phyloP scores from a whole-genome alignment of 768 basidiomycete genomes.

The Boletus bicolor region DNA sequence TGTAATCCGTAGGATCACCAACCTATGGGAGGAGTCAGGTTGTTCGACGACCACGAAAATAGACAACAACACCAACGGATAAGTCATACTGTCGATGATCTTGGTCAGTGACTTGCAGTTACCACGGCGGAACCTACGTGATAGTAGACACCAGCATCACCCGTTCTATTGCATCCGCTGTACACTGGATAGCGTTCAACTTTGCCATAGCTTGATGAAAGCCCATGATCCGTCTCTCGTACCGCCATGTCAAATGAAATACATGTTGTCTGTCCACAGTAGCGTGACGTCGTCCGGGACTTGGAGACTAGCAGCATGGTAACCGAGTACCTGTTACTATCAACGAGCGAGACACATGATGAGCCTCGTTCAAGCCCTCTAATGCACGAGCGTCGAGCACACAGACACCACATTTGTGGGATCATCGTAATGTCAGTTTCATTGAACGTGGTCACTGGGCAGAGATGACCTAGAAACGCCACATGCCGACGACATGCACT shows the following conservation, averaged over 20 bases:
- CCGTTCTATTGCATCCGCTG: not conserved
- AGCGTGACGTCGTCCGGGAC: not conserved
- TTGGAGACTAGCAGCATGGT: not conserved
- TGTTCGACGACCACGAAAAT: not conserved
- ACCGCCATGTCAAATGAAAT: not conserved
- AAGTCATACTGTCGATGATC: not conserved
- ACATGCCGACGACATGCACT: not conserved
- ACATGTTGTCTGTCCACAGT: not conserved
- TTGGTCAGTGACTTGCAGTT: not conserved
- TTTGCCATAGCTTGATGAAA: not conserved
- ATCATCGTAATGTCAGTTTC: slow-evolving; percentile 1
- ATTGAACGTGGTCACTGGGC: not conserved
- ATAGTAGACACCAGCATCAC: slow-evolving; percentile 3
- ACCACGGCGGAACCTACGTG: not conserved
- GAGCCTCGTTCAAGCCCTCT: not conserved
- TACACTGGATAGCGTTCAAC: not conserved
- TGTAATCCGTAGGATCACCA: not conserved
- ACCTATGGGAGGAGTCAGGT: not conserved
- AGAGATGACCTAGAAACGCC: not conserved
- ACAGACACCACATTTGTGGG: not conserved
- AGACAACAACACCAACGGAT: not conserved
- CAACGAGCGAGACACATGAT: not conserved
- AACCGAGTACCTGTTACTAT: not conserved
- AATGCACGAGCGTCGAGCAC: not conserved
- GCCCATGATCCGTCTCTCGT: not conserved